Evolutionary conservation across 371 early-diverging fungal species (phyloP), one percentile per base, ranked within the genome.

Genomic region (Mortierella sp.): DNA sequence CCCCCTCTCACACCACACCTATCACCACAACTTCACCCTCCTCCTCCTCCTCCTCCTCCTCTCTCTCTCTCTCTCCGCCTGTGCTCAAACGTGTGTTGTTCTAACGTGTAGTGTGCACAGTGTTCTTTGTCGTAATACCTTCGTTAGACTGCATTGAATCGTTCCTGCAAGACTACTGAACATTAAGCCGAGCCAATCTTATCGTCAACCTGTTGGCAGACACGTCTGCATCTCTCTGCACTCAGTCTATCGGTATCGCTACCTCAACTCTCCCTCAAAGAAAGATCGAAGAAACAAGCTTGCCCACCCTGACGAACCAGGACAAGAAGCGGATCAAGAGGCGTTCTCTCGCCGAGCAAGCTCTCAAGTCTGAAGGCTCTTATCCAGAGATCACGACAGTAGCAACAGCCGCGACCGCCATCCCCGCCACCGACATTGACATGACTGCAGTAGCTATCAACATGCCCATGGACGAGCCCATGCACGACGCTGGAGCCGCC

Each of bases 241-340:
- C n/a, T n/a, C n/a, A n/a, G n/a, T n/a, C n/a, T n/a, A n/a, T n/a
- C n/a, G n/a, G n/a, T n/a, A n/a, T n/a, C n/a, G n/a, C n/a, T n/a
- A n/a, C n/a, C n/a, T n/a, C n/a, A n/a, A n/a, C n/a, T n/a, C n/a
- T n/a, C n/a, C n/a, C n/a, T n/a, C n/a, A n/a, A n/a, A n/a, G n/a
- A n/a, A n/a, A n/a, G n/a, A n/a, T n/a, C n/a, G n/a, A n/a, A 53
- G 13, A 54, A 62, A 14, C 28, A 31, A 21, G 16, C 41, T 23
- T 58, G 56, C 67, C 62, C 67, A 72, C 56, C 67, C 66, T 72
- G 67, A 66, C 47, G 31, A 54, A 53, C 48, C 39, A 13, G 52
- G 49, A 58, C 53, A 66, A 72, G 28, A 72, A 72, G 53, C 50
- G 67, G 72, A 47, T 47, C 66, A 65, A 61, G 54, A 66, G 66